A percentile compares a stretch with the other conserved stretches of the same genome.
These are phyloP conservation scores for Lentinus tigrinus DNA, from an alignment of 768 basidiomycete genomes.

Conservation along the genomic window DNA sequence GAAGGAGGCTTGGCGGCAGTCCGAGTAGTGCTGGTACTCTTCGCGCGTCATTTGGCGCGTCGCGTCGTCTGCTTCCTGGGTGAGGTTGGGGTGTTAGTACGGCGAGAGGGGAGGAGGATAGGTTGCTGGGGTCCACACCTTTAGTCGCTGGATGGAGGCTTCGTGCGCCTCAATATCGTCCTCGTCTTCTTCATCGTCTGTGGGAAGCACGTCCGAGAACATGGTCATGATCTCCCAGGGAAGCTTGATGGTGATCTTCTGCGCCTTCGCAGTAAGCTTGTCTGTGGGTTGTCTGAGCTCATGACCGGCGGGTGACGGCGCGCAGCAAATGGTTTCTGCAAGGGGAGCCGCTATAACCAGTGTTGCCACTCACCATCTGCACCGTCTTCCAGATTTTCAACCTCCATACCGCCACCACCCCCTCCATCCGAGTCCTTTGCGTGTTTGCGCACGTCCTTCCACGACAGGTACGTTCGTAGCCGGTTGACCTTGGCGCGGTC, in stretches of 20 bases:
- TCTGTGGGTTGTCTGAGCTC: constrained; percentile 44
- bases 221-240: constrained; percentile 95
- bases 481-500: constrained; percentile 94
- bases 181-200: constrained; percentile 95
- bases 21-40: constrained; percentile 95
- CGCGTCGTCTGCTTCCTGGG: constrained; percentile 89
- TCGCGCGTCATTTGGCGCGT: constrained; percentile 95
- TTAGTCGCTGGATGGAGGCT: constrained; percentile 85
- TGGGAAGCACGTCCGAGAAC: constrained; percentile 86
- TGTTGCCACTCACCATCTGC: constrained; percentile 59
- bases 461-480: constrained; percentile 87
- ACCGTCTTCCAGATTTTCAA: constrained; percentile 81
- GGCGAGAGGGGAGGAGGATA: neutral
- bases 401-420: constrained; percentile 76
- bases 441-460: constrained; percentile 96
- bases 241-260: constrained; percentile 92
- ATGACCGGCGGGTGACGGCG: too few species aligned
- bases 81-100: neutral
- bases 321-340: too few species aligned
- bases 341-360: too few species aligned
- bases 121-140: constrained; percentile 40
- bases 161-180: constrained; percentile 96
- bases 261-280: constrained; percentile 77
- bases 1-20: constrained; percentile 95
- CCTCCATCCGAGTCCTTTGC: constrained; percentile 89